Evolutionary conservation across 1,284 basidiomycete genomes (phyloP).

Genomic region (Marasmius fiardii): DNA sequence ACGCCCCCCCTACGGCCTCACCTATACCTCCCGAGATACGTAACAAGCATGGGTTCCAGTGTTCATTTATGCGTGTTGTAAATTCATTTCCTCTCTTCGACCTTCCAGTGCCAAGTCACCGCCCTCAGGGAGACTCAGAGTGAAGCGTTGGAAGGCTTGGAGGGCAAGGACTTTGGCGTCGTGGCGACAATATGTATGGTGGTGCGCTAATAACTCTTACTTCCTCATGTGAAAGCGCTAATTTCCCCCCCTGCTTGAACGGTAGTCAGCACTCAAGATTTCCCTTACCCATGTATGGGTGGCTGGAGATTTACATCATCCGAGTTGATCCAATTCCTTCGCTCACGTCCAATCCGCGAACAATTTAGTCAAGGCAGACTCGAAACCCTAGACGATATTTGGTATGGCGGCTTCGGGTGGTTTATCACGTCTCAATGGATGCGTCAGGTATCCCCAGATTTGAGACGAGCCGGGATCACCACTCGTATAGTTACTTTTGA

Average conservation of each 20-base stretch:
- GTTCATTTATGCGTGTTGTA: too few species aligned
- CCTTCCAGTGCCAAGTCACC: too few species aligned
- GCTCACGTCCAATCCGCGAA: not conserved
- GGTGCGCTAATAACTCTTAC: too few species aligned
- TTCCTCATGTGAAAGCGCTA: too few species aligned
- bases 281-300: not conserved
- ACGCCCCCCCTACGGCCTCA: too few species aligned
- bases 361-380: not conserved
- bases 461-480: not conserved
- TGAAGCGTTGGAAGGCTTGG: too few species aligned
- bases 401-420: not conserved
- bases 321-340: not conserved
- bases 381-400: not conserved
- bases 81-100: too few species aligned
- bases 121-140: too few species aligned
- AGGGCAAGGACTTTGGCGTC: too few species aligned
- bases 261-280: not conserved
- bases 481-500: not conserved
- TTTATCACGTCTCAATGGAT: not conserved
- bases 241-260: not conserved
- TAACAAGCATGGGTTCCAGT: too few species aligned
- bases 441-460: not conserved
- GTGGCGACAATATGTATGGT: too few species aligned
- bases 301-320: not conserved
- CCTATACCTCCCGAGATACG: too few species aligned